These are phyloP conservation scores for Chionographis japonica DNA, from an alignment of 106 monocot species.

Conservation along the genomic window DNA sequence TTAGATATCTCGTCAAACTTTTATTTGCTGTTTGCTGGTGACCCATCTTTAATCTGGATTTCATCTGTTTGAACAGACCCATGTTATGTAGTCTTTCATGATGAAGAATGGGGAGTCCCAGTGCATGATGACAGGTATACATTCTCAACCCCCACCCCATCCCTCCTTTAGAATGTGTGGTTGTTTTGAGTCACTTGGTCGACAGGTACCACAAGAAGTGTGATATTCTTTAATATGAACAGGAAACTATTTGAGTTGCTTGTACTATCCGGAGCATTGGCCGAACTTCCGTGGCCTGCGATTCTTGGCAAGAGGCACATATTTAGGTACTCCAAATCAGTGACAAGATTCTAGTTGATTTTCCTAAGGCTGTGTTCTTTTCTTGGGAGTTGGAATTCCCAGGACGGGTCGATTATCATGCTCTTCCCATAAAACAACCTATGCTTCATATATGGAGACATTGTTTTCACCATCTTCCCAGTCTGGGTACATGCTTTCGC, in stretches of 20 bases:
- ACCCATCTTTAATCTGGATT: not conserved
- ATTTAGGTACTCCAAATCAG: conserved; percentile 28
- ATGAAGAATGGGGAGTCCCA: conserved; percentile 42
- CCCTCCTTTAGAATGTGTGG: not conserved
- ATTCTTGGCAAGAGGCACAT: conserved; percentile 48
- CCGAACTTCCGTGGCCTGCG: conserved; percentile 52
- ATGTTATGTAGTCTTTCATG: conserved; percentile 29
- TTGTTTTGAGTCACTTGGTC: not conserved
- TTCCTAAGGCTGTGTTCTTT: too few relatives aligned
- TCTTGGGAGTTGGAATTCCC: too few relatives aligned
- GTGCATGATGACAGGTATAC: conserved; percentile 36
- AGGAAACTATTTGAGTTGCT: conserved; percentile 54
- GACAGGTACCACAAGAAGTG: not conserved
- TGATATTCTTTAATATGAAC: not conserved
- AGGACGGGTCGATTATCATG: too few relatives aligned
- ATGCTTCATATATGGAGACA: too few relatives aligned
- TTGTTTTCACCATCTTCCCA: too few relatives aligned
- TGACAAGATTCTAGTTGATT: not conserved
- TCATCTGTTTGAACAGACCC: conserved; percentile 14
- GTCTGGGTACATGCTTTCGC: too few relatives aligned
- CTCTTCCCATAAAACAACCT: too few relatives aligned
- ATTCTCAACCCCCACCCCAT: not conserved
- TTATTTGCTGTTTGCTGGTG: too few relatives aligned
- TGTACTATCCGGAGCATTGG: conserved; percentile 48
- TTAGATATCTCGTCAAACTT: too few relatives aligned